Base-by-base conservation (phyloP, 1,139 yeast genomes). In the Citeromyces hawaiiensis region DNA sequence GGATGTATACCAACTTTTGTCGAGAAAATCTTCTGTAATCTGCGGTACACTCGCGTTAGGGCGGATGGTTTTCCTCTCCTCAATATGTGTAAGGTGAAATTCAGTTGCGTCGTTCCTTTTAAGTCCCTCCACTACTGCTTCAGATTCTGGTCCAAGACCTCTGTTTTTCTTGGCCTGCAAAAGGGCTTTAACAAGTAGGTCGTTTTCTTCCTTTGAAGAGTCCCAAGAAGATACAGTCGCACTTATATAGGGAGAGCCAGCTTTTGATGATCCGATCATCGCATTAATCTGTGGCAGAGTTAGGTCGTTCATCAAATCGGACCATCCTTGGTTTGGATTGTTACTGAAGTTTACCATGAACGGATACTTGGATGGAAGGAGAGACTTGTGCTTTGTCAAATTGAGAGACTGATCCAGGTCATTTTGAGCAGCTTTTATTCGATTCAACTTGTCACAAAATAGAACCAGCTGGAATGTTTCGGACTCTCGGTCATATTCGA, bases 1-100 rank as follows among this genome's bases (percentile, higher is more conserved):
- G 19, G 17, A 25, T 15, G 50, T 36, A 35, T 44, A 46, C 47
- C 52, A 48, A 1, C 53, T 37, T 29, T 49, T 48, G 40, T 52
- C 56, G 6, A 48, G 36, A n/a, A 44, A 44, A 36, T 45, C 48
- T 18, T 43, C 41, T 2, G 51, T 48, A 7, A 42, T 38, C 33
- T 44, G 45, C 11, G 37, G 41, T 5, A 30, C 36, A 4, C 40
- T 29, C 4, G 43, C 36, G 8, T 43, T 32, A 2, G 44, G 38
- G 3, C 47, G 42, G 3, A 37, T 35, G 18, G 50, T 50, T n/a
- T 42, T 38, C 11, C 35, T 38, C n/a, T 35, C 44, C 31, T 51
- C 51, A 11, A 51, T 39, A 10, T 32, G 36, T 2, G 47, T 45
- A 27, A 51, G 40, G 7, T 34, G 15, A 11, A 51, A 17, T 31